These are phyloP conservation scores for Colletotrichum cereale DNA, from an alignment of 2,329 filamentous ascomycete genomes.

Conservation along the genomic window DNA sequence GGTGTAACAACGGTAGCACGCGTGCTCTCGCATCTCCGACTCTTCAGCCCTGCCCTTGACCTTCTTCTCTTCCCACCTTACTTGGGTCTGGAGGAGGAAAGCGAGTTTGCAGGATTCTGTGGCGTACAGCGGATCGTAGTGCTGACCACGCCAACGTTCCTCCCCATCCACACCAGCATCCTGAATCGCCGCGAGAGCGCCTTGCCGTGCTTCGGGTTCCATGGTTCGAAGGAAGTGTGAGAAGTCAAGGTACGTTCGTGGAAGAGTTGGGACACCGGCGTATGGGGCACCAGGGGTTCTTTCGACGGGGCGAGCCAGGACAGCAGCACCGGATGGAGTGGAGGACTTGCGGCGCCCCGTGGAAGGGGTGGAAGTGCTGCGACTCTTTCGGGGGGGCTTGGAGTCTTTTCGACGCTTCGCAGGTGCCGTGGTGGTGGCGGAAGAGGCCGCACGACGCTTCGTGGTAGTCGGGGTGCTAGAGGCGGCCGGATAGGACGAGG, in stretches of 20 bases:
- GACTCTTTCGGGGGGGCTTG: background rate
- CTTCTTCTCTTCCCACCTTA: too few species aligned
- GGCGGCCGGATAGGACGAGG: background rate
- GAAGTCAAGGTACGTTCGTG: conserved; percentile 4
- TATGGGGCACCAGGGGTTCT: background rate
- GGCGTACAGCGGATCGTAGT: background rate
- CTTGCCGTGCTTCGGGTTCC: background rate
- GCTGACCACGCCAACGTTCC: background rate
- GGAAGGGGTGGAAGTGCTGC: background rate
- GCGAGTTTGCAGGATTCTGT: conserved; percentile 6
- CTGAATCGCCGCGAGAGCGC: background rate
- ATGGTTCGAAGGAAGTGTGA: conserved; percentile 4
- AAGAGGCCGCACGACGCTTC: background rate
- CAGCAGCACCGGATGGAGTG: background rate
- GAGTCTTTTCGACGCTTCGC: background rate
- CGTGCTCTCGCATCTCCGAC: background rate
- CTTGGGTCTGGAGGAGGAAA: background rate
- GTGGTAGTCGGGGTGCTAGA: background rate
- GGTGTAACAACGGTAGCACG: conserved; percentile 40
- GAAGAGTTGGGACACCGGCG: background rate
- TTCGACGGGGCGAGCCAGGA: background rate
- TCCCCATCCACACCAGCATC: background rate
- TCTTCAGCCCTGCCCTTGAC: background rate
- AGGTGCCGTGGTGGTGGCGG: background rate
- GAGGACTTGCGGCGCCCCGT: background rate